A percentile compares a stretch with the other conserved stretches of the same genome.
These are phyloP conservation scores for Raphanus sativus DNA, from an alignment of 345 rosid genomes.

Conservation along the genomic window DNA sequence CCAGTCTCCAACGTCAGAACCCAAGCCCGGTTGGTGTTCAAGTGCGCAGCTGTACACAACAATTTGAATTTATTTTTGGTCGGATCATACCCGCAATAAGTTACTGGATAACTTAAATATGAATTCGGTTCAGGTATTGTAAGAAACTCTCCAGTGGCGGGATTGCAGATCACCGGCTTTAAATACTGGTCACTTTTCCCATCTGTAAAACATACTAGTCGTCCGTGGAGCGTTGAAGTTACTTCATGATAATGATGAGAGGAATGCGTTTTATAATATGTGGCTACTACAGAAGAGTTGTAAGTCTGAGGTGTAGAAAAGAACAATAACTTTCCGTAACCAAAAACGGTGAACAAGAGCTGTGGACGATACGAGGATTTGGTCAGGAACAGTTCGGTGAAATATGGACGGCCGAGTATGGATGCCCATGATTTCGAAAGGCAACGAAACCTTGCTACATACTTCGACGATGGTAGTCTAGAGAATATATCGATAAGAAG, in stretches of 20 bases:
- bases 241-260: neutral
- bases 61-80: neutral
- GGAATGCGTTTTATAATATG: neutral
- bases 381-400: neutral
- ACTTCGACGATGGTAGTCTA: neutral
- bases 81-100: neutral
- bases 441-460: neutral
- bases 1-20: neutral
- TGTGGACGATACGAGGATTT: neutral
- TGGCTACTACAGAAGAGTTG: neutral
- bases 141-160: neutral
- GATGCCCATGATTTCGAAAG: neutral
- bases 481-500: neutral
- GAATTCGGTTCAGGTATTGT: neutral
- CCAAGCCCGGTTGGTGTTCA: neutral
- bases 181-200: neutral
- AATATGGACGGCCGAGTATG: neutral
- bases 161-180: neutral
- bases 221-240: neutral
- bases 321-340: neutral
- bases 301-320: neutral
- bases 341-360: neutral
- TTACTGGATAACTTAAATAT: neutral
- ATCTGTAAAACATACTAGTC: neutral
- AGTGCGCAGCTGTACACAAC: neutral